Base-by-base conservation (phyloP, 2,329 filamentous ascomycete species). In the Fusarium nygamai region DNA sequence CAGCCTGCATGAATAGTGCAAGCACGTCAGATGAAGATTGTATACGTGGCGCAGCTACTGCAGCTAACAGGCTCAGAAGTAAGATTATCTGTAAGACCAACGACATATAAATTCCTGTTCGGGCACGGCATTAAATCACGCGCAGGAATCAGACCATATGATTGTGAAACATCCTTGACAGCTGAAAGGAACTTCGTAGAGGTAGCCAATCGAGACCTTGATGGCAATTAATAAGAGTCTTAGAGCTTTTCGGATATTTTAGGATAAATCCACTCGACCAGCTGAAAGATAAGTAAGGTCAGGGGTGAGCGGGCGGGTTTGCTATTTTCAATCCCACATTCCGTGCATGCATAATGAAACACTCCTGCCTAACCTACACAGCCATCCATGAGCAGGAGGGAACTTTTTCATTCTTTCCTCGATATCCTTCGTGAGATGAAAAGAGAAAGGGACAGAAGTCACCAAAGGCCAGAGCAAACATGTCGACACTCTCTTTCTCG, bases 341-440 rank as follows among this genome's bases (percentile, higher is more conserved):
- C 50, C 50, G 20, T 27, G n/a, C 33, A 53, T 51, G 47, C 12
- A 46, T 27, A 22, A 47, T 33, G 31, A 33, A 27, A 38, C 50
- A 16, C 50, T 54, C 7, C 19, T 54, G 33, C n/a, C 10, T 54
- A 29, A 54, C 50, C 33, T 38, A 38, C 24, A 38, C 50, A 38
- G 9, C 1, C 50, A 54, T 10, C 29, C 6, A 8, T 7, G 6
- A 22, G 0, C 2, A 27, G 6, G n/a, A 14, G n/a, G 13, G 17
- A 10, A 19, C 13, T 6, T 29, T 38, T 5, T 38, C 7, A 9
- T 20, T 22, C 33, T 54, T 54, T 29, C 33, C 19, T 20, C 10
- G 17, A 29, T 8, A 36, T 24, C 22, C 7, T 29, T 27, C n/a
- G 24, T 36, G 19, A 22, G 8, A 43, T 20, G 19, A 16, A 16